Evolutionary conservation across 2,329 filamentous ascomycete species (phyloP).

Genomic region (Colletotrichum acutatum): DNA sequence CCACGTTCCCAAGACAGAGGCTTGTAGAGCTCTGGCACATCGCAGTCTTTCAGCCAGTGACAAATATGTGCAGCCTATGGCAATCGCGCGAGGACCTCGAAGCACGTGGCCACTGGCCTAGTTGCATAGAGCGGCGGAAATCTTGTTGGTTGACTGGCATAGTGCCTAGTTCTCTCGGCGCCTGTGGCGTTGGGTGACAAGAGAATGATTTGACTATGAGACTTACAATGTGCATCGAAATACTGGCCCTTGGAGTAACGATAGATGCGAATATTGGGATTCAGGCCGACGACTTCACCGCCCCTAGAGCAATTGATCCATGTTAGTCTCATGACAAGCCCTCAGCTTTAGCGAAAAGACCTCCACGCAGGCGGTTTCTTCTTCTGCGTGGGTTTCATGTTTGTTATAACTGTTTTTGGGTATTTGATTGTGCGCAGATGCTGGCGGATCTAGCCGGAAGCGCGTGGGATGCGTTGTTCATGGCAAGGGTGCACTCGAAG

Average conservation of each 20-base stretch:
- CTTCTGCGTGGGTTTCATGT: conserved; percentile 18
- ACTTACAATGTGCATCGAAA: conserved; percentile 90
- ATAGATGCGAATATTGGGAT: conserved; percentile 90
- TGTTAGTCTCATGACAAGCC: conserved; percentile 10
- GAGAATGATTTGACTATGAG: conserved; percentile 16
- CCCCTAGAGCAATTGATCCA: conserved; percentile 67
- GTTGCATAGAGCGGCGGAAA: background rate
- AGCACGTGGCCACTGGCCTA: background rate
- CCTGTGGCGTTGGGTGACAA: conserved; percentile 29
- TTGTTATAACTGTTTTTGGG: conserved; percentile 5
- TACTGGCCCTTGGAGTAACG: conserved; percentile 88
- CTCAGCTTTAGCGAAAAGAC: background rate
- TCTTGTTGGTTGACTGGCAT: conserved; percentile 7
- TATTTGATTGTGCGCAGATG: background rate
- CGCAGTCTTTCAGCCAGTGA: background rate
- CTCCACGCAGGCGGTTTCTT: conserved; percentile 9
- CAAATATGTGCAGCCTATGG: conserved; percentile 11
- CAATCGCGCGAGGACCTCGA: background rate
- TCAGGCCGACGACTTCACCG: conserved; percentile 84
- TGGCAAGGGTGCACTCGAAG: conserved; percentile 6
- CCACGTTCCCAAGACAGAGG: background rate
- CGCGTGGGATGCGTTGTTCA: conserved; percentile 14
- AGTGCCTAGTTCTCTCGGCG: background rate
- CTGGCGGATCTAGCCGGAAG: conserved; percentile 28
- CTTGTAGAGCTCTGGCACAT: background rate